Conservation (phyloP, 2,329 filamentous ascomycete genomes). For the Exophiala sideris region DNA sequence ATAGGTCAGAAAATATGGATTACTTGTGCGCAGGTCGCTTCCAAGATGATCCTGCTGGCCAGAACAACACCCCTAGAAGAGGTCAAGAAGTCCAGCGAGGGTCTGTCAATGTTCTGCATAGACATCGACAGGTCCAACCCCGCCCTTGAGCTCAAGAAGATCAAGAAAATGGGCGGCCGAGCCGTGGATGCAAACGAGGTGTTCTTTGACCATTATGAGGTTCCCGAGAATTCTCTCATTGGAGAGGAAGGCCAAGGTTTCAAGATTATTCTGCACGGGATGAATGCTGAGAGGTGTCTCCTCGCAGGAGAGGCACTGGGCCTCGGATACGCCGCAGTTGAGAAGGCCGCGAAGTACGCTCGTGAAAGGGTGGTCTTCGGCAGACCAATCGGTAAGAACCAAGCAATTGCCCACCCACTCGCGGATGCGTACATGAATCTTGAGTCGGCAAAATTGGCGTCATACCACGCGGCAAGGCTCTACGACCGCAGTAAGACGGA, state of each 20-base stretch:
- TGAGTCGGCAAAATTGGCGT: conserved; percentile 63
- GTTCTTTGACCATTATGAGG: conserved; percentile 75
- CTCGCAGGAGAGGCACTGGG: conserved; percentile 77
- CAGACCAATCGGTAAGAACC: conserved; percentile 64
- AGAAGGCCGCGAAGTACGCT: conserved; percentile 63
- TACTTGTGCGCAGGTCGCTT: conserved; percentile 75
- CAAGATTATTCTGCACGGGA: conserved; percentile 72
- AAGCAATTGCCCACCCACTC: conserved; percentile 63
- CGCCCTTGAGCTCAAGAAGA: conserved; percentile 64
- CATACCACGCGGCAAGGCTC: conserved; percentile 62
- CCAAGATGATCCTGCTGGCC: conserved; percentile 78
- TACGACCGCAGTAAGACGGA: conserved; percentile 58
- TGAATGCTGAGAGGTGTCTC: conserved; percentile 75
- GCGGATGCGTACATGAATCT: conserved; percentile 64
- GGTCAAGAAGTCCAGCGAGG: conserved; percentile 67
- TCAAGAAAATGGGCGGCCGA: conserved; percentile 81
- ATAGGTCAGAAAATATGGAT: conserved; percentile 79
- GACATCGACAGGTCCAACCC: conserved; percentile 61
- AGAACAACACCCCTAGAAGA: conserved; percentile 69
- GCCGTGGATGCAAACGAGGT: conserved; percentile 84
- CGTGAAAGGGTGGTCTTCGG: conserved; percentile 63
- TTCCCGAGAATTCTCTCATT: conserved; percentile 63
- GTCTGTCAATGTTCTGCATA: conserved; percentile 76
- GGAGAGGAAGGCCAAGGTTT: conserved; percentile 74
- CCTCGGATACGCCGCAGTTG: conserved; percentile 68